A percentile compares a stretch with the other conserved stretches of the same genome.
Conservation (phyloP, 352 stramenopile species). For the Phytopythium mirpurense region DNA sequence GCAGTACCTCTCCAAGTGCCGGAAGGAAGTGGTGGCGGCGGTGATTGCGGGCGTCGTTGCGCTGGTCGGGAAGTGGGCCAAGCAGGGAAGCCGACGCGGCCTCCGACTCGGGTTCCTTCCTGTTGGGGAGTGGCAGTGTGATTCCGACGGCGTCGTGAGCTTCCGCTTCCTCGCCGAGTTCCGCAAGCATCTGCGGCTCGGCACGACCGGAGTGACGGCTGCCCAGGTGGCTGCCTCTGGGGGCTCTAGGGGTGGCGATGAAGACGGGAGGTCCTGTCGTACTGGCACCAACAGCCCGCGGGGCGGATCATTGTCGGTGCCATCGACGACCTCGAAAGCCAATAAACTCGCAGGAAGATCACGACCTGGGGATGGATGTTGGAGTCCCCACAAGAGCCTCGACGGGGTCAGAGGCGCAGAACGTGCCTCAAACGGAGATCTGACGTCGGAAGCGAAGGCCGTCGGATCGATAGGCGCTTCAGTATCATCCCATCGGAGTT, state of each 20-base stretch:
- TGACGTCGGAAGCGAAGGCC: not conserved
- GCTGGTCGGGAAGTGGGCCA: constrained; percentile 31
- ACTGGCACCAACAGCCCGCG: not conserved
- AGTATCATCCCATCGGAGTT: not conserved
- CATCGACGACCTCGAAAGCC: not conserved
- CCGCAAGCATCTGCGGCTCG: constrained; percentile 15
- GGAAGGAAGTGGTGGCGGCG: constrained; percentile 27
- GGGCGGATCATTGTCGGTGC: not conserved
- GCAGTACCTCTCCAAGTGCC: constrained; percentile 35
- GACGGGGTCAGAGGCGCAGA: not conserved
- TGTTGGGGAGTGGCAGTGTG: constrained; percentile 50
- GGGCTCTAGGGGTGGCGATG: not conserved
- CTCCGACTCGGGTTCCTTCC: constrained; percentile 29
- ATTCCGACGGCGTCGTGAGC: constrained; percentile 17
- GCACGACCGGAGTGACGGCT: not conserved
- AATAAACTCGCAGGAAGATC: not conserved
- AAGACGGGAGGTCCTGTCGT: not conserved
- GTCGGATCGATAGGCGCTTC: not conserved
- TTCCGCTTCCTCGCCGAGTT: constrained; percentile 41
- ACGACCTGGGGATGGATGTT: not conserved
- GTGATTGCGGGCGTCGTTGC: constrained; percentile 38
- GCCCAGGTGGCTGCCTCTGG: not conserved
- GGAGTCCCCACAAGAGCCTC: not conserved
- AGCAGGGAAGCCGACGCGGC: constrained; percentile 28
- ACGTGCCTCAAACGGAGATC: not conserved